A percentile compares a stretch with the other conserved stretches of the same genome.
Conservation (phyloP, 2,329 filamentous ascomycete species). For the Fusarium pseudonygamai region DNA sequence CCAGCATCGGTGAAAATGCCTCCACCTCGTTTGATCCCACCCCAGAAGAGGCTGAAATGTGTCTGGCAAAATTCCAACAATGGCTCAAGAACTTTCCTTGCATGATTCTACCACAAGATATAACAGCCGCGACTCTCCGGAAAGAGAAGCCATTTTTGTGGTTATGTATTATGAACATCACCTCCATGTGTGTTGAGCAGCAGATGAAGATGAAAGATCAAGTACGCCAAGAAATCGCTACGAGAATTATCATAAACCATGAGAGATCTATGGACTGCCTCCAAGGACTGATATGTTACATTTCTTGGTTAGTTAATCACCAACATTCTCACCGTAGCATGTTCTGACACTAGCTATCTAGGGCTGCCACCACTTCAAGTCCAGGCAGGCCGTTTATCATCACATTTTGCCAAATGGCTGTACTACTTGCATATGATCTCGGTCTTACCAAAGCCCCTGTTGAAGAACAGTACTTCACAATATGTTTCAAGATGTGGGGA, state of each 20-base stretch:
- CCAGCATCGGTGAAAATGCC: conserved; percentile 28
- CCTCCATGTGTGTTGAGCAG: conserved; percentile 53
- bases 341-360: conserved; percentile 30
- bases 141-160: conserved; percentile 59
- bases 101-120: conserved; percentile 51
- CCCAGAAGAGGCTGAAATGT: conserved; percentile 50
- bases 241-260: conserved; percentile 58
- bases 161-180: conserved; percentile 59
- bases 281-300: conserved; percentile 57
- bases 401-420: conserved; percentile 55
- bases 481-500: conserved; percentile 50
- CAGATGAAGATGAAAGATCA: conserved; percentile 53
- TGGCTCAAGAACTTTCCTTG: conserved; percentile 58
- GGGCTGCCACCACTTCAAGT: conserved; percentile 52
- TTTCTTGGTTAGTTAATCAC: conserved; percentile 53
- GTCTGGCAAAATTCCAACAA: conserved; percentile 53
- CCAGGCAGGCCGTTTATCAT: conserved; percentile 56
- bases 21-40: conserved; percentile 45
- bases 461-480: conserved; percentile 49
- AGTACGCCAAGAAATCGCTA: conserved; percentile 55
- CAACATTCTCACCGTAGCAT: too few relatives aligned
- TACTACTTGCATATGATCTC: conserved; percentile 57
- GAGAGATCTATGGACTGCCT: conserved; percentile 63
- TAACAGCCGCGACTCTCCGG: conserved; percentile 52
- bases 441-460: conserved; percentile 52